Evolutionary conservation across 192 early-diverging fungal genomes (phyloP), one percentile per base, ranked within the genome.

Genomic region (Linnemannia hyalina): DNA sequence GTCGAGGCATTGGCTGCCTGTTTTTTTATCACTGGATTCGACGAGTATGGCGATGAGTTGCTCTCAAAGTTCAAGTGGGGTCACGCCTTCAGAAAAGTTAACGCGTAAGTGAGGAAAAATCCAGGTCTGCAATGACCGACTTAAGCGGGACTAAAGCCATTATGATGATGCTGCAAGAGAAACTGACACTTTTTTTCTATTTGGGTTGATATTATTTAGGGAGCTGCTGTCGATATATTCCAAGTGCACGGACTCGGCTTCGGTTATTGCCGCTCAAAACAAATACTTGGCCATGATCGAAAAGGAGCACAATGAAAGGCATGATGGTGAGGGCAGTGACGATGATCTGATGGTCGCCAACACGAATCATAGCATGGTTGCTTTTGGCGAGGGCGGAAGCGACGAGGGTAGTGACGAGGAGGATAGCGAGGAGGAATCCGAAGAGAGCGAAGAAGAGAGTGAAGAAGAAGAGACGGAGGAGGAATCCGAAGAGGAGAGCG

Each of bases 31-130:
- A 93, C 94, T 26, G 98, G 92, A n/a, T 93, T 89, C 65, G 90
- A 90, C 72, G 89, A 90, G 55, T 86, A 93, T 52, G 92, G 96
- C 26, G 95, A 97, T 81, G 89, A 91, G 20, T 80, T 99, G 46
- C 90, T 99, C 77, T 88, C 89, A 70, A 95, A 95, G 76, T 99
- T 99, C 92, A 97, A 95, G 73, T 99, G 97, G 97, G 99, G 99
- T 23, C 96, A 97, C 83, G 95, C 94, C 0, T 99, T 99, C 82
- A 92, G 92, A 57, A 94, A 97, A 72, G 92, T 99, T 13, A 99
- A 99, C 85, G 92, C 90, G 92, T 94, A 89, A 83, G 88, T 78
- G 29, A 9, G 8, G 29, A 35, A 35, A 26, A 26, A n/a, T 3
- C 9, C 3, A 0, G n/a, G 9, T 63, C 18, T 54, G 52, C n/a